Conservation (phyloP, 2,329 filamentous ascomycete genomes). For the Coleophoma eucalyptorum region DNA sequence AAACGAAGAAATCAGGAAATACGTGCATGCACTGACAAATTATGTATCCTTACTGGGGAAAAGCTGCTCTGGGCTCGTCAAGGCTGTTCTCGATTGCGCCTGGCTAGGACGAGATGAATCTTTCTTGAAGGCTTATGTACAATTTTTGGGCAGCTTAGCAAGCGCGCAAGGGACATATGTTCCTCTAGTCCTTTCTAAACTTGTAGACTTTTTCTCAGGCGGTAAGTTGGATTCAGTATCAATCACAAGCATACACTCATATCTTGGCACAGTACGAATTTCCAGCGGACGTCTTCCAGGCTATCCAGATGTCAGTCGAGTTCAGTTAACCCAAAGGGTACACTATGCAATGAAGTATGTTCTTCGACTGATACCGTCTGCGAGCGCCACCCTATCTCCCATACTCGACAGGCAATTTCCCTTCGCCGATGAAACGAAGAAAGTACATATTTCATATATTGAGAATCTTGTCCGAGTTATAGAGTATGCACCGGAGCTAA, state of each 20-base stretch:
- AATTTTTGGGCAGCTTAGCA: slow-evolving; percentile 68
- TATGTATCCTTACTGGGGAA: slow-evolving; percentile 57
- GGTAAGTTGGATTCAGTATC: slow-evolving; percentile 26
- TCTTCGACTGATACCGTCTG: slow-evolving; percentile 76
- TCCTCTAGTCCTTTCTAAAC: slow-evolving; percentile 69
- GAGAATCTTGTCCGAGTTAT: slow-evolving; percentile 77
- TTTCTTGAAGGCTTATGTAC: slow-evolving; percentile 64
- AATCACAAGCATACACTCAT: slow-evolving; percentile 33
- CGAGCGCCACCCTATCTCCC: slow-evolving; percentile 64
- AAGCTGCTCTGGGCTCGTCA: slow-evolving; percentile 55
- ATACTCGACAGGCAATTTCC: slow-evolving; percentile 70
- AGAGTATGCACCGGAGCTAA: slow-evolving; percentile 73
- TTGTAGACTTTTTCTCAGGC: slow-evolving; percentile 73
- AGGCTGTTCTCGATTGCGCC: slow-evolving; percentile 53
- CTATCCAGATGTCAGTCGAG: slow-evolving; percentile 57
- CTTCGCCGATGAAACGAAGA: slow-evolving; percentile 70
- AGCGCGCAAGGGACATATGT: slow-evolving; percentile 82
- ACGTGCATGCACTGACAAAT: slow-evolving; percentile 59
- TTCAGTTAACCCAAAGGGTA: slow-evolving; percentile 65
- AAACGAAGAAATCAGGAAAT: slow-evolving; percentile 33
- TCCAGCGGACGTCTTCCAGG: slow-evolving; percentile 27
- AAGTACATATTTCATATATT: slow-evolving; percentile 82
- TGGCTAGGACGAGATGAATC: slow-evolving; percentile 63
- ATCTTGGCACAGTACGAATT: slow-evolving; percentile 28
- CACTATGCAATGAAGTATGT: slow-evolving; percentile 75